Percentiles rank a stretch among this genome's conserved stretches.
phyloP scores from a whole-genome alignment of 2,329 filamentous ascomycete genomes.

The Beauveria varroae region DNA sequence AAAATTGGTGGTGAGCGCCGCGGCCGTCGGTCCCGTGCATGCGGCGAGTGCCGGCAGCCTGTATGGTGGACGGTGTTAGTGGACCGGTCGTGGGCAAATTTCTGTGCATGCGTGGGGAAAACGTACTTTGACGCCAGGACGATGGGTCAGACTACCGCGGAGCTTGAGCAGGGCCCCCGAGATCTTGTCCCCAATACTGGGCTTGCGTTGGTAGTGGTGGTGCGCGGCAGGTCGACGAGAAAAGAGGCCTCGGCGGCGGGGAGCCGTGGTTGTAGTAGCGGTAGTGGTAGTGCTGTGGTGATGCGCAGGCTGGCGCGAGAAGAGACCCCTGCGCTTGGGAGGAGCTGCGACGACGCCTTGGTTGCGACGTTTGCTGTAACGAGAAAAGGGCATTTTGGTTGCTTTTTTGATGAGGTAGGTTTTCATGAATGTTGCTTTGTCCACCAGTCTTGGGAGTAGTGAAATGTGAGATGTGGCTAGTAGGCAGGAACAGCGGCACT shows the following conservation, averaged over 20 bases:
- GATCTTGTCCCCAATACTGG: constrained; percentile 68
- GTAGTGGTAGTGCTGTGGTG: constrained; percentile 27
- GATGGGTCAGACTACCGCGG: constrained; percentile 59
- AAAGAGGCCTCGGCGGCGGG: constrained; percentile 34
- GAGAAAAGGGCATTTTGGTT: constrained; percentile 26
- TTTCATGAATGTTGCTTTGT: not conserved
- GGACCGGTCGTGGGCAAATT: too few relatives aligned
- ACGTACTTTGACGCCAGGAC: constrained; percentile 62
- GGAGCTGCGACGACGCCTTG: constrained; percentile 8
- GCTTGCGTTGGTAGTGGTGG: constrained; percentile 56
- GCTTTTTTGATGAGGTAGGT: constrained; percentile 5
- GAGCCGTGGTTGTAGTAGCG: constrained; percentile 36
- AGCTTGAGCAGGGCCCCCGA: constrained; percentile 68
- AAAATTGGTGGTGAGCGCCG: constrained; percentile 34
- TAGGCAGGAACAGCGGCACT: not conserved
- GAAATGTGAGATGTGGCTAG: not conserved
- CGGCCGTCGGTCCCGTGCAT: constrained; percentile 70
- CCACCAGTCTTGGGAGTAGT: not conserved
- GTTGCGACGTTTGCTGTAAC: constrained; percentile 12
- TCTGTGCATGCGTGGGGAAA: not conserved
- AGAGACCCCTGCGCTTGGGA: constrained; percentile 14
- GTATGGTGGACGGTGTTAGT: not conserved
- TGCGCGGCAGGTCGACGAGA: constrained; percentile 28
- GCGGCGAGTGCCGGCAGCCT: constrained; percentile 66
- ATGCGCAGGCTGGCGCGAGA: constrained; percentile 24